Conservation (phyloP, 768 basidiomycete species). For the Lactifluus subvellereus region DNA sequence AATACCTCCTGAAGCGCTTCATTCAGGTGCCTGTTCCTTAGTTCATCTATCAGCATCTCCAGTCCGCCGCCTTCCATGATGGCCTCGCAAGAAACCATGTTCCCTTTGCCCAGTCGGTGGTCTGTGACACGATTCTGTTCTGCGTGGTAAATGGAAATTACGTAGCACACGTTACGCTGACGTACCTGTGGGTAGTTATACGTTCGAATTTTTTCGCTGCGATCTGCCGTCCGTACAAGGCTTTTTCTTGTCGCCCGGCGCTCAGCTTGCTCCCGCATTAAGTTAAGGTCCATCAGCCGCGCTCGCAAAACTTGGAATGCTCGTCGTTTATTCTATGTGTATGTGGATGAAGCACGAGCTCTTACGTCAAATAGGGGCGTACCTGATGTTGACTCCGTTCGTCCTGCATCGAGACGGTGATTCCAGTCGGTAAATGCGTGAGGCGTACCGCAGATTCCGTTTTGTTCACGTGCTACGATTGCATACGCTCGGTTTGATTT, state of each 20-base stretch:
- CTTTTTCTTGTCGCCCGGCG: slow-evolving; percentile 62
- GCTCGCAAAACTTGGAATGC: slow-evolving; percentile 88
- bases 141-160: neutral
- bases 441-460: slow-evolving; percentile 96
- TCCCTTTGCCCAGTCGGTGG: slow-evolving; percentile 24
- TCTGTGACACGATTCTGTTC: slow-evolving; percentile 24
- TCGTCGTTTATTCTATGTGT: slow-evolving; percentile 73
- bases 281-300: slow-evolving; percentile 75
- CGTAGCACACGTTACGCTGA: neutral
- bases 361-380: slow-evolving; percentile 17
- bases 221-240: slow-evolving; percentile 75
- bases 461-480: slow-evolving; percentile 86
- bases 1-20: slow-evolving; percentile 13
- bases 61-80: slow-evolving; percentile 24
- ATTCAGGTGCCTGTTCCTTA: slow-evolving; percentile 14
- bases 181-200: slow-evolving; percentile 87
- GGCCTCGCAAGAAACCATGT: slow-evolving; percentile 19
- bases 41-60: slow-evolving; percentile 4
- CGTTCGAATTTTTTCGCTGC: slow-evolving; percentile 93
- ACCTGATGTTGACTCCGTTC: slow-evolving; percentile 95
- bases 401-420: slow-evolving; percentile 97
- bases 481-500: neutral
- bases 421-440: slow-evolving; percentile 87
- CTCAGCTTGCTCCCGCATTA: slow-evolving; percentile 62
- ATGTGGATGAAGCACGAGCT: neutral